Conservation (phyloP, 1,284 basidiomycete species). For the Lentinula novae-zelandiae region DNA sequence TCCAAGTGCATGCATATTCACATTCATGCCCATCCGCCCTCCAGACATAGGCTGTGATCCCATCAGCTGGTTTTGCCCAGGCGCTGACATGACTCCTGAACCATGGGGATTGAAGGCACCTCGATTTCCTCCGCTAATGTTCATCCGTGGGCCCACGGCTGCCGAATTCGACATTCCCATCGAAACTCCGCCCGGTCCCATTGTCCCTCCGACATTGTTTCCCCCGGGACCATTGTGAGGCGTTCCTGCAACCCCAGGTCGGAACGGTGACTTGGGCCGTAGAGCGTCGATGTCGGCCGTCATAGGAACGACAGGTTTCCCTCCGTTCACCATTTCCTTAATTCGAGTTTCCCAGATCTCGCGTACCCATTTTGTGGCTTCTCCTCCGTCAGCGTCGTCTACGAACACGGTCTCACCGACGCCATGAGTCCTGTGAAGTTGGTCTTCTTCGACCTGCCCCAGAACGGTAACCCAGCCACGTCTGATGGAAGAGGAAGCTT, state of each 20-base stretch:
- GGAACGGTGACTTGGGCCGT: conserved; percentile 80
- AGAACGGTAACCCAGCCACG: conserved; percentile 93
- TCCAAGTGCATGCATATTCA: conserved; percentile 17
- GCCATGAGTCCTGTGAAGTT: conserved; percentile 31
- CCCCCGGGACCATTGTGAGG: neutral
- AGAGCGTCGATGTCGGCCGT: conserved; percentile 81
- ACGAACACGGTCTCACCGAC: conserved; percentile 30
- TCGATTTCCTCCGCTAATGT: conserved; percentile 11
- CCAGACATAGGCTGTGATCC: conserved; percentile 40
- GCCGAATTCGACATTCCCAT: conserved; percentile 16
- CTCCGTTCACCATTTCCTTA: conserved; percentile 47
- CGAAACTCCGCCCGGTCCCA: conserved; percentile 15
- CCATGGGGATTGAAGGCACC: conserved; percentile 6
- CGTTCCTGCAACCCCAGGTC: conserved; percentile 25
- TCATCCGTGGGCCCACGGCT: conserved; percentile 21
- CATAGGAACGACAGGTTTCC: conserved; percentile 64
- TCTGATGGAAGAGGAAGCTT: conserved; percentile 65
- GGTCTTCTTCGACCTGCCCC: conserved; percentile 56
- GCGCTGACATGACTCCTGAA: conserved; percentile 15
- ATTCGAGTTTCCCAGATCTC: conserved; percentile 59
- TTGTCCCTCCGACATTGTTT: conserved; percentile 11
- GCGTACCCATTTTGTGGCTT: conserved; percentile 47
- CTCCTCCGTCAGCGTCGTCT: conserved; percentile 40
- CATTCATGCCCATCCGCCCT: conserved; percentile 26
- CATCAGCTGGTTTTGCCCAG: conserved; percentile 41